Evolutionary conservation across 2,329 filamentous ascomycete genomes (phyloP), one percentile per base, ranked within the genome.

Genomic region (Penicillium sp.): DNA sequence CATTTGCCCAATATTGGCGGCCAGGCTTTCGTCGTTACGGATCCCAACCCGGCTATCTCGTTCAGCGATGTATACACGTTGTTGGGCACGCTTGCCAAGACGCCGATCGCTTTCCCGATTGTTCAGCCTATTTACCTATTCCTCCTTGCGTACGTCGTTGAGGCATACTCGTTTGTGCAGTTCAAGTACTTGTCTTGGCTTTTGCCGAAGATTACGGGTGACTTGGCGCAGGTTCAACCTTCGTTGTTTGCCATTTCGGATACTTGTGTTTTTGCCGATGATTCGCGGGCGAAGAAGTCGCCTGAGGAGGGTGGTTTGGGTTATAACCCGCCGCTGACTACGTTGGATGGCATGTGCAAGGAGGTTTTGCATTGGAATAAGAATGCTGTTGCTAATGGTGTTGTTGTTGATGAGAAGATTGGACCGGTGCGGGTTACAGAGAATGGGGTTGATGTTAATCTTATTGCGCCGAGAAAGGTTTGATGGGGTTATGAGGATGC

Each of bases 11-110:
- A 75, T 44, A 69, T 70, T 16, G 72, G 74, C 44, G 82, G 81
- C 27, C 74, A 79, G 35, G 75, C 82, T 14, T 84, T 81, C 64
- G 66, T 77, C 39, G 75, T 86, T 22, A 82, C 80, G 3, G 83
- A 85, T 49, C 74, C 72, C 1, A 81, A 80, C 27, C 76, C 79
- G 4, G 76, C 82, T 31, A 56, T 72, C 29, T 52, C 65, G 11
- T 74, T 73, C 55, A 52, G 54, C 11, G 71, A 75, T 51, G 13
- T 75, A 45, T 73, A 74, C 52, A 67, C 62, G 14, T 47, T 70
- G 7, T 60, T 74, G 9, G 52, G 33, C n/a, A 72, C 66, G 1
- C 61, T 73, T 14, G 58, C 69, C 53, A 67, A 65, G 51, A 70
- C 68, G 1, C 72, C 72, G 13, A 55, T 69, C 11, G 55, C 55